Base-by-base conservation (phyloP, 768 basidiomycete genomes). In the Infundibulicybe gibba region DNA sequence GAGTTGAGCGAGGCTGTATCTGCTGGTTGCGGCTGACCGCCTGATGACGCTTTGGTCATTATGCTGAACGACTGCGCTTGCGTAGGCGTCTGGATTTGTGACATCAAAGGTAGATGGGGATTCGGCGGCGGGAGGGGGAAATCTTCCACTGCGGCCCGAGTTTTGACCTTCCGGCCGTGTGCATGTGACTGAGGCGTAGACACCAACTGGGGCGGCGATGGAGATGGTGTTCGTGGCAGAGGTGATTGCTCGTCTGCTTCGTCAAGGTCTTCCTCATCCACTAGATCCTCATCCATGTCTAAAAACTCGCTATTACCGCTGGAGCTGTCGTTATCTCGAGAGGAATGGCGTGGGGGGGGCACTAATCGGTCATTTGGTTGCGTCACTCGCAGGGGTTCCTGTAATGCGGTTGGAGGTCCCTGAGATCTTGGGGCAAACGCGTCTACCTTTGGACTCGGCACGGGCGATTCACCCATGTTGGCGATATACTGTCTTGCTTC, bases 401-500 rank as follows among this genome's bases (percentile, higher is more conserved):
- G 49, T 15, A 16, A 14, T 3, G 30, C n/a, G 33, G 39, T 54
- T 14, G 52, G 47, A 6, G 49, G 11, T 10, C 19, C 40, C 20
- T 50, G 41, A 40, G 59, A 56, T 46, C 58, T 57, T 3, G 65
- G 51, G 11, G 57, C 60, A 52, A 75, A 76, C 6, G 54, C 54
- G 44, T 74, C 70, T 9, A 65, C 61, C 38, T 64, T 62, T 5
- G 85, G 80, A 56, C 79, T 85, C 20, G 77, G 65, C 6, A 68
- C 58, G 2, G 87, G 83, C 4, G 81, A 83, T 47, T 88, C 86
- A 32, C 65, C 65, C 76, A 87, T 81, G 54, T 75, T 79, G 32
- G 79, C 73, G 47, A 88, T 83, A 56, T 87, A 90, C 41, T 77
- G 80, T 52, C 72, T 79, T 13, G 88, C 84, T 61, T 91, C 90